phyloP scores from a whole-genome alignment of 2,329 filamentous ascomycete genomes.

The Colletotrichum musae region DNA sequence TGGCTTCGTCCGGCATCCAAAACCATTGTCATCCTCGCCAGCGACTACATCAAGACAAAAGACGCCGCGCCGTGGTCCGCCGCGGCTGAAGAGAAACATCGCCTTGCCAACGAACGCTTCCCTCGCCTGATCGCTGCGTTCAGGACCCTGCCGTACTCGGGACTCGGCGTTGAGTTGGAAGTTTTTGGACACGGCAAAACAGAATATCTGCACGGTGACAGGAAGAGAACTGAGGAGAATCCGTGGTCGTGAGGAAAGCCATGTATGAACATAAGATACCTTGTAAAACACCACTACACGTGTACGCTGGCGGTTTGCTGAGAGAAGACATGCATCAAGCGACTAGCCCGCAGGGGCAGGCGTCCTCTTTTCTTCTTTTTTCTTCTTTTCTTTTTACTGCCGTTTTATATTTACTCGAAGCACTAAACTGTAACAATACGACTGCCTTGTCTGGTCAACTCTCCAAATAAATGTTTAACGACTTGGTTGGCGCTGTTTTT shows the following conservation, averaged over 20 bases:
- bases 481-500: no score
- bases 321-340: constrained; percentile 14
- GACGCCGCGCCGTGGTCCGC: constrained; percentile 64
- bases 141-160: constrained; percentile 39
- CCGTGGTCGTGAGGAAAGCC: not conserved
- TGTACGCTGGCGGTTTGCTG: not conserved
- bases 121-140: constrained; percentile 60
- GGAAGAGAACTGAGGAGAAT: not conserved
- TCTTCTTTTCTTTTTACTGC: constrained; percentile 9
- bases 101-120: constrained; percentile 56
- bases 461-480: no score
- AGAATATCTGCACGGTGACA: not conserved
- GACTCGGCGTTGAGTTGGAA: constrained; percentile 44
- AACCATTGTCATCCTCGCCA: constrained; percentile 64
- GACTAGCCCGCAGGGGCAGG: not conserved
- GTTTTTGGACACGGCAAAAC: constrained; percentile 37
- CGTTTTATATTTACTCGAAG: not conserved
- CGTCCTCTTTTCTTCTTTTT: not conserved
- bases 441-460: no score
- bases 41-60: constrained; percentile 65
- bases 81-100: constrained; percentile 57
- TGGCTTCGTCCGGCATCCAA: constrained; percentile 57
- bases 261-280: constrained; percentile 16
- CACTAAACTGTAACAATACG: no score
- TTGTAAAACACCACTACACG: constrained; percentile 20